phyloP scores from a whole-genome alignment of 306 rosid genomes.

The Pachyrhizus erosus region DNA sequence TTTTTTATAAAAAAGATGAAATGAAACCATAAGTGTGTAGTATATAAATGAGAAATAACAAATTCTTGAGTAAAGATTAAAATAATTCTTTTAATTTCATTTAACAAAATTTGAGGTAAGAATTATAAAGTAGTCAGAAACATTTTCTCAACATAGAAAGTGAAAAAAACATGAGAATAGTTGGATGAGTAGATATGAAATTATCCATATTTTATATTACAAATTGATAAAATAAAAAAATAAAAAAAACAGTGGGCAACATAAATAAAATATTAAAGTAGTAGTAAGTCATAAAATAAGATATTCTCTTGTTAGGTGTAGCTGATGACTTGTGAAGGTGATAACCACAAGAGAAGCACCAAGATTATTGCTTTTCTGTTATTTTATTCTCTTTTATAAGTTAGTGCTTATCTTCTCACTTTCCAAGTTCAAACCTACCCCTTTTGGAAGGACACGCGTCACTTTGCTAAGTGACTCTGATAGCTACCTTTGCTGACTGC shows the following conservation, averaged over 20 bases:
- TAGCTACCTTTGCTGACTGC: conserved; percentile 26
- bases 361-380: not conserved
- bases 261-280: not conserved
- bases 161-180: not conserved
- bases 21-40: too few relatives aligned
- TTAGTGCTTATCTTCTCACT: conserved; percentile 57
- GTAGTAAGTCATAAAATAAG: too few relatives aligned
- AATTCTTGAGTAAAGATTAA: too few relatives aligned
- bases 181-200: not conserved
- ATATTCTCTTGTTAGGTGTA: not conserved
- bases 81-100: too few relatives aligned
- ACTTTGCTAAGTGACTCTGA: conserved; percentile 35
- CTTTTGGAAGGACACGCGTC: conserved; percentile 68
- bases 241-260: not conserved
- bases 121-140: not conserved
- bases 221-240: not conserved
- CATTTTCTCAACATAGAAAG: not conserved
- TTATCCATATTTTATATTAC: not conserved
- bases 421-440: conserved; percentile 33
- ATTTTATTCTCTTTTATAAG: conserved; percentile 18
- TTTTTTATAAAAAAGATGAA: too few relatives aligned
- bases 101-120: too few relatives aligned
- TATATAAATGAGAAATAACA: too few relatives aligned
- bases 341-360: conserved; percentile 44
- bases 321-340: not conserved